These are phyloP conservation scores for Citrullus mucosospermus DNA, from an alignment of 306 rosid genomes.

Conservation along the genomic window DNA sequence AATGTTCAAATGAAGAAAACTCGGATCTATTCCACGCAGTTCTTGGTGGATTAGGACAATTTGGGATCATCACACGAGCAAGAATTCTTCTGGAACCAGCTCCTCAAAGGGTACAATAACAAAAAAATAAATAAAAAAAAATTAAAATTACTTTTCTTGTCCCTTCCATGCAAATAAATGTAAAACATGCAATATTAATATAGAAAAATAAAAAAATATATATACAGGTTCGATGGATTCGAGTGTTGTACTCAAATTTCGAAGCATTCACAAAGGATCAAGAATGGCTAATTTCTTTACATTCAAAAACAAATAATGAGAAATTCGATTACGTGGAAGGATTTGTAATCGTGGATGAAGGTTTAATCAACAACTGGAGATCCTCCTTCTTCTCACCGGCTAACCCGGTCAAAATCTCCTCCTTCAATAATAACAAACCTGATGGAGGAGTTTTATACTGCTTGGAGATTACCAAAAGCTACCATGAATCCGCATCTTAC, in stretches of 20 bases:
- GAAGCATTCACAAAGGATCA: conserved; percentile 56
- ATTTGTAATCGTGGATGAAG: conserved; percentile 86
- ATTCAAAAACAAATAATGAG: conserved; percentile 33
- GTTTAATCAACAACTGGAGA: conserved; percentile 86
- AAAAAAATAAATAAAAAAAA: no score
- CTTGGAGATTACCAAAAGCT: conserved; percentile 87
- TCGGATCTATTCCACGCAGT: conserved; percentile 74
- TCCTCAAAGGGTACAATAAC: conserved; percentile 43
- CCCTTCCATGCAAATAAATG: not conserved
- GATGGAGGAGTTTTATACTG: conserved; percentile 79
- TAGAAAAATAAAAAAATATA: no score
- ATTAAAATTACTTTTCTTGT: not conserved
- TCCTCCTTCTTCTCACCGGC: conserved; percentile 79
- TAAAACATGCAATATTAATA: no score
- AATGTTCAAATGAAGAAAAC: conserved; percentile 69
- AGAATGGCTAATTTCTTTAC: conserved; percentile 73
- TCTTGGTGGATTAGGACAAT: conserved; percentile 97
- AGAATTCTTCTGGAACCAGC: conserved; percentile 82
- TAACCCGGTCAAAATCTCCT: conserved; percentile 67
- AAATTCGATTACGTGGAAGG: conserved; percentile 93
- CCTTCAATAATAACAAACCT: conserved; percentile 42
- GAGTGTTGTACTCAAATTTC: conserved; percentile 79
- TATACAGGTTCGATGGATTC: conserved; percentile 76
- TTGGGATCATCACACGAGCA: conserved; percentile 91
- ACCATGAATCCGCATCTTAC: conserved; percentile 30